Evolutionary conservation across 208 protist genomes (phyloP).

Genomic region (Naegleria gruberi): DNA sequence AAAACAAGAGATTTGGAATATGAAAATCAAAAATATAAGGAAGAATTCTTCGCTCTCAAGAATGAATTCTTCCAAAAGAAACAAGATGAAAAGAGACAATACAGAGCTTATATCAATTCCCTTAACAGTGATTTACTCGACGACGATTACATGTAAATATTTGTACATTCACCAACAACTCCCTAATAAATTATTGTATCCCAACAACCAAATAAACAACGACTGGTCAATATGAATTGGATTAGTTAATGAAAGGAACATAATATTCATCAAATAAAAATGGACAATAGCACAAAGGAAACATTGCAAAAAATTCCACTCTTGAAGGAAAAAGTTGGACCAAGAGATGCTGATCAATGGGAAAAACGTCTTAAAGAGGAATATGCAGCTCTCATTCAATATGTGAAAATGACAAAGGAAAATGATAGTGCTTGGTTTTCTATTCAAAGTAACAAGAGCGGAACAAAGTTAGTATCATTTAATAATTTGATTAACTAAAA

Average conservation of each 20-base stretch:
- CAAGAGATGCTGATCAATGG: slow-evolving; percentile 87
- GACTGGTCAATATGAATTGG: too few species aligned
- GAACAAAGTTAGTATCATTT: slow-evolving; percentile 55
- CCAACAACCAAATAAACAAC: too few species aligned
- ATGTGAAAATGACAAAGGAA: slow-evolving; percentile 89
- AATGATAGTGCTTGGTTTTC: slow-evolving; percentile 91
- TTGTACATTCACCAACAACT: too few species aligned
- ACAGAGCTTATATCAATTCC: background rate
- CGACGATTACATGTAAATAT: background rate
- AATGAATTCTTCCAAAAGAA: background rate
- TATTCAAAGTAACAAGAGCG: slow-evolving; percentile 81
- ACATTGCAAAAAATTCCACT: slow-evolving; percentile 87
- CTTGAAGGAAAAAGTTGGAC: slow-evolving; percentile 81
- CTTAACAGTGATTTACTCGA: background rate
- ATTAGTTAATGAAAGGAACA: too few species aligned
- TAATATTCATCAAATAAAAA: background rate
- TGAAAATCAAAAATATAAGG: background rate
- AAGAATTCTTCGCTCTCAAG: background rate
- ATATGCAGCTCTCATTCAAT: slow-evolving; percentile 87
- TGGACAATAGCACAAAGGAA: slow-evolving; percentile 65
- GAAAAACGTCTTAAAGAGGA: slow-evolving; percentile 92
- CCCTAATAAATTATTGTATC: too few species aligned
- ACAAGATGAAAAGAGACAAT: background rate
- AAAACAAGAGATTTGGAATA: background rate
- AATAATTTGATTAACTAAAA: background rate